A percentile compares a stretch with the other conserved stretches of the same genome.
phyloP scores from a whole-genome alignment of 345 rosid species.

The Eucalyptus dawsonii region DNA sequence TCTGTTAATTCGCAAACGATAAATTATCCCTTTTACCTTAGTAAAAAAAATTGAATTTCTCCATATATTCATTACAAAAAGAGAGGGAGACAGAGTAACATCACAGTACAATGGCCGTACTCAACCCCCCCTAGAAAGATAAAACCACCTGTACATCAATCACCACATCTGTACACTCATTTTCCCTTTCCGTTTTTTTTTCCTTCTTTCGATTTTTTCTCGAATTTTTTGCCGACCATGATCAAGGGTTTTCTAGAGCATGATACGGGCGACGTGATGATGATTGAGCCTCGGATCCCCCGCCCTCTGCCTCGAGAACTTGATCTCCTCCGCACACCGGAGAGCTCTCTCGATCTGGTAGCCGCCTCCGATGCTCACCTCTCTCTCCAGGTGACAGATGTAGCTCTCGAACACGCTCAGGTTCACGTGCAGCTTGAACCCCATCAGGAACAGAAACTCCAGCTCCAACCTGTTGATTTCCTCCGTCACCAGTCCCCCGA shows the following conservation, averaged over 20 bases:
- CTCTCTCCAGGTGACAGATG: conserved; percentile 80
- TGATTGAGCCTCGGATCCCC: conserved; percentile 21
- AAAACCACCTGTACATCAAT: neutral
- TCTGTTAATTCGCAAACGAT: neutral
- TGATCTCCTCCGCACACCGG: conserved; percentile 80
- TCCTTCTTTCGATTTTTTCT: neutral
- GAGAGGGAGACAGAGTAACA: neutral
- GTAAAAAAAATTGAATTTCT: neutral
- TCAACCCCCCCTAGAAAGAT: neutral
- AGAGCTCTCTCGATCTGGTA: conserved; percentile 76
- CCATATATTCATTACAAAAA: neutral
- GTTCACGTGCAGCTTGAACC: conserved; percentile 81
- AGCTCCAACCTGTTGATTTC: conserved; percentile 70
- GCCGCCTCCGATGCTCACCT: conserved; percentile 82
- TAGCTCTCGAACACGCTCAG: conserved; percentile 89
- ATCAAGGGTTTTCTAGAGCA: conserved; percentile 16
- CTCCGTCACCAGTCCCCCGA: conserved; percentile 64
- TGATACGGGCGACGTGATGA: conserved; percentile 52
- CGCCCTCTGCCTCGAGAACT: conserved; percentile 28
- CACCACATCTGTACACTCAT: neutral
- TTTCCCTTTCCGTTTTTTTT: neutral
- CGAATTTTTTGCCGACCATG: neutral
- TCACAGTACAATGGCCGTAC: neutral
- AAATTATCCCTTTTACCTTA: neutral
- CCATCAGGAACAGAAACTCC: conserved; percentile 78